Percentiles rank a stretch among this genome's conserved stretches.
Conservation (phyloP, 768 basidiomycete species). For the Pseudohyphozyma bogoriensis region DNA sequence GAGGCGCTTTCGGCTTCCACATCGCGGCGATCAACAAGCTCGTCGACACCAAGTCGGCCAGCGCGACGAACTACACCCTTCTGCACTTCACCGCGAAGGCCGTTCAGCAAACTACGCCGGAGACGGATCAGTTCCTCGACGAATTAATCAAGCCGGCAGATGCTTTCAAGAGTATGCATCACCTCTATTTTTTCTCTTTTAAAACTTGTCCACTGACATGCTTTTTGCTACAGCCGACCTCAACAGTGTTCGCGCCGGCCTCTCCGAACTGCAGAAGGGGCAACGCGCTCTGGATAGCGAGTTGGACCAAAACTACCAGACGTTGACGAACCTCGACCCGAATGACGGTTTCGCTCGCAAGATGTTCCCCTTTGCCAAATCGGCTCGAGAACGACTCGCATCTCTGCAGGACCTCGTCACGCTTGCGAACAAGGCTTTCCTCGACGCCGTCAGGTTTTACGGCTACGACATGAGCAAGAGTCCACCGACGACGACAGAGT, state of each 20-base stretch:
- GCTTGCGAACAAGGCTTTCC: constrained; percentile 69
- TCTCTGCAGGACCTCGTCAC: constrained; percentile 80
- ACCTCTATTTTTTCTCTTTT: not conserved
- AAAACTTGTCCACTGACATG: not conserved
- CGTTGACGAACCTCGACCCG: constrained; percentile 48
- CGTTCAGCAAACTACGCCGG: constrained; percentile 72
- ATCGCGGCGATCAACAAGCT: constrained; percentile 98
- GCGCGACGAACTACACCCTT: constrained; percentile 59
- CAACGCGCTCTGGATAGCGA: constrained; percentile 63
- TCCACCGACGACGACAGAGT: constrained; percentile 61
- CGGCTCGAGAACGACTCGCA: constrained; percentile 62
- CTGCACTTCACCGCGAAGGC: constrained; percentile 89
- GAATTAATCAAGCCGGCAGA: constrained; percentile 83
- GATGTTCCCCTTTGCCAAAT: constrained; percentile 83
- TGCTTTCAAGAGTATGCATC: constrained; percentile 70
- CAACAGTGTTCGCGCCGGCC: constrained; percentile 68
- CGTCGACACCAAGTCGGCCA: constrained; percentile 89
- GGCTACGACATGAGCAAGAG: constrained; percentile 59
- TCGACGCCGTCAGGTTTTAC: constrained; percentile 78
- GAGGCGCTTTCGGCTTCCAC: constrained; percentile 93
- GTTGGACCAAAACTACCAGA: constrained; percentile 44
- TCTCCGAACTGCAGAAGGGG: constrained; percentile 52
- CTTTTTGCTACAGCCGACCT: constrained; percentile 58
- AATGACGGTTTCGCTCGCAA: constrained; percentile 73
- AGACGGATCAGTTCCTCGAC: constrained; percentile 76